Percentiles rank a stretch among this genome's conserved stretches.
Conservation (phyloP, 1,139 yeast genomes). For the Debaryomyces psychrophilus region DNA sequence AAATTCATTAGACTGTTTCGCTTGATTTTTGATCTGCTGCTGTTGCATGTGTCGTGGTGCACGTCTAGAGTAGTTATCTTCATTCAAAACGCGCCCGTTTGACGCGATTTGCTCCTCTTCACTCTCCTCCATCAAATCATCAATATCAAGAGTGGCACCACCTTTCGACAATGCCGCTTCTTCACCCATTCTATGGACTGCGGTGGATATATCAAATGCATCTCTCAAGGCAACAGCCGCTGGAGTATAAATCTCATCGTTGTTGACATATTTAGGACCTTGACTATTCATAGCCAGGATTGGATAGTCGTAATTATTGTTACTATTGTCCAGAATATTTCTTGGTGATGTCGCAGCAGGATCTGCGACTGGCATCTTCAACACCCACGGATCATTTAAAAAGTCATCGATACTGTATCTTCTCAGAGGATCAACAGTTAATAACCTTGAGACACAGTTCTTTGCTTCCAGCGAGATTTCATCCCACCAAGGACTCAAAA, state of each 20-base stretch:
- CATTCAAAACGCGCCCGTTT: slow-evolving; percentile 16
- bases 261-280: slow-evolving; percentile 23
- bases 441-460: slow-evolving; percentile 68
- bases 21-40: slow-evolving; percentile 20
- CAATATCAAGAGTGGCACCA: slow-evolving; percentile 26
- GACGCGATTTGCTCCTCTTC: slow-evolving; percentile 33
- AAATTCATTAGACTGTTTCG: slow-evolving; percentile 36
- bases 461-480: slow-evolving; percentile 58
- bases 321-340: slow-evolving; percentile 11
- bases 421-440: slow-evolving; percentile 79
- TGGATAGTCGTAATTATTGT: slow-evolving; percentile 21
- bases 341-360: slow-evolving; percentile 17
- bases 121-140: slow-evolving; percentile 44
- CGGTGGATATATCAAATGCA: slow-evolving; percentile 92
- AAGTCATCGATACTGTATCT: slow-evolving; percentile 81
- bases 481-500: slow-evolving; percentile 67
- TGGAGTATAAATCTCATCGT: slow-evolving; percentile 62
- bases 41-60: slow-evolving; percentile 25
- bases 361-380: slow-evolving; percentile 18
- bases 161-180: slow-evolving; percentile 60
- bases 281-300: slow-evolving; percentile 25
- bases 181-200: slow-evolving; percentile 91
- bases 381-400: slow-evolving; percentile 84
- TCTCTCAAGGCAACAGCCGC: slow-evolving; percentile 94
- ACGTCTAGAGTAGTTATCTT: slow-evolving; percentile 20